phyloP scores from a whole-genome alignment of 768 basidiomycete species.

The Lentinus tigrinus region DNA sequence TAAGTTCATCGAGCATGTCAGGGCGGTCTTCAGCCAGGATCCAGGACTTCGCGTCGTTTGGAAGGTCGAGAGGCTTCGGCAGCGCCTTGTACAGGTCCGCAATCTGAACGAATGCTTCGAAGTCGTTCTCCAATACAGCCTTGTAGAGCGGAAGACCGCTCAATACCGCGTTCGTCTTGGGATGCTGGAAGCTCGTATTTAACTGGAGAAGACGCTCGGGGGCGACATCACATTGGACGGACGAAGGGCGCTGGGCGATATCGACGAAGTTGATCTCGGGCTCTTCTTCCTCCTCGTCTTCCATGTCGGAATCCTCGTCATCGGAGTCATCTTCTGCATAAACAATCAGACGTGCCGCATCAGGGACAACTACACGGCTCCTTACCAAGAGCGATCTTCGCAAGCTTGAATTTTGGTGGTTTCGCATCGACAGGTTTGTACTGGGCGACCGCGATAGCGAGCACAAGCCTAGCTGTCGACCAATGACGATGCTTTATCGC shows the following conservation, averaged over 20 bases:
- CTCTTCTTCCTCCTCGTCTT: slow-evolving; percentile 40
- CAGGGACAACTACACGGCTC: neutral
- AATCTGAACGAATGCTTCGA: slow-evolving; percentile 50
- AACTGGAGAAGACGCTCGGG: slow-evolving; percentile 40
- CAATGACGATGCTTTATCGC: slow-evolving; percentile 51
- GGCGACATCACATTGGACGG: slow-evolving; percentile 38
- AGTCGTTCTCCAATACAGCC: slow-evolving; percentile 44
- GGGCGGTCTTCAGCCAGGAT: slow-evolving; percentile 43
- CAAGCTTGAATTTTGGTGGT: slow-evolving; percentile 33
- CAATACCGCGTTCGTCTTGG: neutral
- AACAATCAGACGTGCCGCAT: too few species aligned
- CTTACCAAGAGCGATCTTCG: slow-evolving; percentile 37
- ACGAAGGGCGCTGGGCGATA: slow-evolving; percentile 48
- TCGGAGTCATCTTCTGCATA: slow-evolving; percentile 23
- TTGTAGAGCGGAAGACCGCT: slow-evolving; percentile 30
- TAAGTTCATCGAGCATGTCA: slow-evolving; percentile 56
- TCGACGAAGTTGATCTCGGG: slow-evolving; percentile 47
- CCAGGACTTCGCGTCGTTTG: slow-evolving; percentile 22
- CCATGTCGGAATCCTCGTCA: slow-evolving; percentile 36
- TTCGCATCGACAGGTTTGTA: slow-evolving; percentile 39
- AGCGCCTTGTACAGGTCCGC: slow-evolving; percentile 42
- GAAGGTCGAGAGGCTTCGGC: slow-evolving; percentile 28
- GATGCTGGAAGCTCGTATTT: neutral
- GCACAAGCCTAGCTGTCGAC: slow-evolving; percentile 57
- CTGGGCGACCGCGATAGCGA: slow-evolving; percentile 57